phyloP scores from a whole-genome alignment of 305 asterid genomes.

The Salvia sclarea region DNA sequence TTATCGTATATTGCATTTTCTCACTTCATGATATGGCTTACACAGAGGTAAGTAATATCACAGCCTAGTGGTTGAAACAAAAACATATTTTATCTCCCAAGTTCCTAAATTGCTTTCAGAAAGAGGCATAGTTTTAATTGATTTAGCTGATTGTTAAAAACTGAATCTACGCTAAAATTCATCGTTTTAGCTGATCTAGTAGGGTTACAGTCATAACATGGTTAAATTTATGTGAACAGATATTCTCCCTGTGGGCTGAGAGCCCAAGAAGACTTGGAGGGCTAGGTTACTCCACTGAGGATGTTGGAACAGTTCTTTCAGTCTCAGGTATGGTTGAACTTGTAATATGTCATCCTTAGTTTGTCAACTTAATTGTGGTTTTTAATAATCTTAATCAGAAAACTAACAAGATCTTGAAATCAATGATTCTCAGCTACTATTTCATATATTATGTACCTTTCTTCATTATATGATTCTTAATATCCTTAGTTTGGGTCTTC shows the following conservation, averaged over 20 bases:
- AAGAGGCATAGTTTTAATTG: not conserved
- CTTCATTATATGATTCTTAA: no score
- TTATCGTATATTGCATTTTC: slow-evolving; percentile 74
- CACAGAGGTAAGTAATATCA: slow-evolving; percentile 56
- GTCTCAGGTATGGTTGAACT: slow-evolving; percentile 55
- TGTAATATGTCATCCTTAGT: not conserved
- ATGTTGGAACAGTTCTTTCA: slow-evolving; percentile 80
- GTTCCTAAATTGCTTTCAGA: not conserved
- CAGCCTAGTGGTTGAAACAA: not conserved
- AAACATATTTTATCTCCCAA: not conserved
- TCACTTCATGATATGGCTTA: slow-evolving; percentile 97
- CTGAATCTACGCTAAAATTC: not conserved
- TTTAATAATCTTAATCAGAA: not conserved
- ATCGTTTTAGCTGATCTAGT: not conserved
- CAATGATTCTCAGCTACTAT: no score
- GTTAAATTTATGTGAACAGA: slow-evolving; percentile 41
- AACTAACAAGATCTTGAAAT: no score
- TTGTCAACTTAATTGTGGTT: no score
- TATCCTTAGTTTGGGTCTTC: no score
- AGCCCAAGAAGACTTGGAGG: slow-evolving; percentile 92
- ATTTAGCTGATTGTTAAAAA: not conserved
- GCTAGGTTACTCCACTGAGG: slow-evolving; percentile 64
- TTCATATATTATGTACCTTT: no score
- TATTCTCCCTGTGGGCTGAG: slow-evolving; percentile 93
- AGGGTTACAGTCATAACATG: not conserved